Evolutionary conservation across 2,329 filamentous ascomycete species (phyloP), one percentile per base, ranked within the genome.

Genomic region (Aureobasidium sp.): DNA sequence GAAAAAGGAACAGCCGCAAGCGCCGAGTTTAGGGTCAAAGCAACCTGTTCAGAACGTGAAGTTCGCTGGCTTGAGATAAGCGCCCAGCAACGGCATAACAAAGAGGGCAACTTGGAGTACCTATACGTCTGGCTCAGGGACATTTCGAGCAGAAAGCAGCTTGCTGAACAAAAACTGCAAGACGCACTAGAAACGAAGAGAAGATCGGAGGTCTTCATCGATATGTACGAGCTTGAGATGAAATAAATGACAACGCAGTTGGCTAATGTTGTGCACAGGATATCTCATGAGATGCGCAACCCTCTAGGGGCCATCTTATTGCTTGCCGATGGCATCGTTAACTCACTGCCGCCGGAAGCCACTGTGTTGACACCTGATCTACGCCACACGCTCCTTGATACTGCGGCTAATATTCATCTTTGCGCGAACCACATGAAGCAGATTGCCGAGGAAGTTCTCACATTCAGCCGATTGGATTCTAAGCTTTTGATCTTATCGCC

Each of bases 281-380:
- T 67, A 4, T 73, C 70, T 10, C 74, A 77, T 62, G 75, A 78
- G 55, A 76, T 78, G 71, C 68, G 77, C 3, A 78, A 78, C 59
- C 76, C 76, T 3, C 67, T 78, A 0, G 72, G 69, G 27, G 76
- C 77, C 0, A 78, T 79, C 36, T 67, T 78, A 5, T 75, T 77
- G 39, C 75, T 72, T 50, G 76, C 77, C 1, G 77, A 79, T 50
- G 72, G 71, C 3, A 78, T 79, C 44, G 66, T 73, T 13, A 71
- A 67, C 25, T 72, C 69, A 0, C 66, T 77, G 7, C 53, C 53
- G 16, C 16, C 39, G 1, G 39, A 63, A 44, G 47, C 54, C 39
- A 49, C 27, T 15, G 49, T 60, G 7, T n/a, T 66, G 15, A 59
- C 63, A 34, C 54, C 34, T n/a, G 61, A 63, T 15, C 37, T 47